Base-by-base conservation (phyloP, 129 eudicot species). In the Flaveria ramosissima region DNA sequence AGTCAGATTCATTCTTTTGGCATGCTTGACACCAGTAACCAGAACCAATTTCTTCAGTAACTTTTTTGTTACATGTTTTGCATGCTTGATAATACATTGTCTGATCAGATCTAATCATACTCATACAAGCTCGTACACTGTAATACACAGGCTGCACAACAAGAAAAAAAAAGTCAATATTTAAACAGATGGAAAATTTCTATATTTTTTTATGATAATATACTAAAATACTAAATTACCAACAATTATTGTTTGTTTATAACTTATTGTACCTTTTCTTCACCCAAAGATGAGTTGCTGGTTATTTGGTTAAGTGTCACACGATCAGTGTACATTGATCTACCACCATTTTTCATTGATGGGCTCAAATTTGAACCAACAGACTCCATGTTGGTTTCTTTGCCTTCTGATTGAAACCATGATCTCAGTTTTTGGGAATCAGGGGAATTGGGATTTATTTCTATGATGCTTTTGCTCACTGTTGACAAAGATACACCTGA, bases 1-100 rank as follows among this genome's bases (percentile, higher is more conserved):
- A 94, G 16, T 86, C 87, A 1, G 55, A 76, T 17, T 86, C 90
- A 23, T 86, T 87, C 86, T 91, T 91, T 77, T 87, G 92, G 78
- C 99, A 94, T 17, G 84, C 92, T 83, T 91, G 96, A 73, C 99
- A 94, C 96, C 97, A 91, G 73, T 84, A 94, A 19, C 99, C 99
- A 75, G 96, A 91, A 9, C 88, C 99, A 70, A 94, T 62, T 52
- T 89, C 89, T 71, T 89, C 90, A 39, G 90, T 94, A 21, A 94
- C 99, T 77, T 94, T 94, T 84, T 89, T 94, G 88, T 85, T 86
- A 64, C 99, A 94, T 16, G 93, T 86, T 85, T 91, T 94, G 86
- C 99, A 94, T 42, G 99, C 99, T 41, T 90, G 88, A 74, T 94
- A 94, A 83, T 86, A 94, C 92, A 94, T 87, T 7, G 92, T 46